Evolutionary conservation across 1,139 yeast genomes (phyloP), one percentile per base, ranked within the genome.

Genomic region (Pichia sp.): DNA sequence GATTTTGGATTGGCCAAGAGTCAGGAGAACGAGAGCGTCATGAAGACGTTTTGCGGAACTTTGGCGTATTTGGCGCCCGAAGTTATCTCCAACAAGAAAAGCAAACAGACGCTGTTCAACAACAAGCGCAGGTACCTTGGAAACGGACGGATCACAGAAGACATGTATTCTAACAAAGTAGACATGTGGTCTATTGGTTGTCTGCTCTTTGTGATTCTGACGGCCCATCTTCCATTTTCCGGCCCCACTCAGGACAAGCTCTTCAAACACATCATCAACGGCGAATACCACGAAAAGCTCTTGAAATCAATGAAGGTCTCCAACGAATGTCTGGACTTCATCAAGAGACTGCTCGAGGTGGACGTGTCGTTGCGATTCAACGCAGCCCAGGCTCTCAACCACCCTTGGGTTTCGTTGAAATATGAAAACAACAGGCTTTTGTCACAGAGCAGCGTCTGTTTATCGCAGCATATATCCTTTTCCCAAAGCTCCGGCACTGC

Each of bases 101-200:
- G 11, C 8, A 7, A 23, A 6, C 11, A 10, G 11, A 11, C n/a
- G 11, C 11, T 6, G 11, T 44, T 57, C 45, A 38, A 62, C 31
- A 43, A 53, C 37, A 55, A 48, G 40, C 55, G 54, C 42, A 41
- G 65, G 41, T 60, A 60, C 40, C 40, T 59, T 23, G 64, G 64
- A 10, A 60, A 59, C 42, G 64, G 64, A 6, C 52, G 55, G 37
- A 54, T 52, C 11, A 45, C 58, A 42, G 60, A 65, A 64, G 60
- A 59, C 47, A 72, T 82, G 46, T 92, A 92, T 58, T 86, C 95
- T 4, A 81, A 85, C 39, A 72, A 85, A 49, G 97, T 90, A 5
- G 98, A 92, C 62, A 85, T 92, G 71, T 92, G 98, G 98, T 86
- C 97, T 4, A 71, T 87, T 49, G 96, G 97, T 0, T 92, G 98